Percentiles rank a stretch among this genome's conserved stretches.
These are phyloP conservation scores for Colletotrichum gloeosporioides DNA, from an alignment of 2,329 filamentous ascomycete species.

Conservation along the genomic window DNA sequence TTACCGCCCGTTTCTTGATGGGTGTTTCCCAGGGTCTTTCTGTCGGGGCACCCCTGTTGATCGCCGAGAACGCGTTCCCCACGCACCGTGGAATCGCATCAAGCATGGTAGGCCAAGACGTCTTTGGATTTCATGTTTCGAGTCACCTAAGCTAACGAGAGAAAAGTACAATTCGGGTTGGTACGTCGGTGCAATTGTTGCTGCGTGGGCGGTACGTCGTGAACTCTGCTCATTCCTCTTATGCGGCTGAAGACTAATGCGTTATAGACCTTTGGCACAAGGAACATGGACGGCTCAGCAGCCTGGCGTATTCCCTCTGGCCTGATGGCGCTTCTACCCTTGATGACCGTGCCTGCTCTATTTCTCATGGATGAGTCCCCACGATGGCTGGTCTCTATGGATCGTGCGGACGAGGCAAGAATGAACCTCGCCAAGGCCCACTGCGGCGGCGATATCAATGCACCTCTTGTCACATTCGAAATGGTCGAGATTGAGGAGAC, in stretches of 20 bases:
- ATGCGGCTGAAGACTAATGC: background rate
- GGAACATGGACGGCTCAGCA: constrained; percentile 43
- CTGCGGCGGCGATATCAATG: constrained; percentile 27
- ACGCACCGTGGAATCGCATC: constrained; percentile 25
- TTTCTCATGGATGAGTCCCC: constrained; percentile 33
- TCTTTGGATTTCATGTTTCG: background rate
- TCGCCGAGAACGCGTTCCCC: constrained; percentile 37
- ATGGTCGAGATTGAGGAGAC: constrained; percentile 27
- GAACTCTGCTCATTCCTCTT: accelerated
- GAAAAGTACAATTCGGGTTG: constrained; percentile 22
- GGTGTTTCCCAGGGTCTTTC: constrained; percentile 35
- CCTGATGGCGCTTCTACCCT: constrained; percentile 49
- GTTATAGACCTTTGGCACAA: constrained; percentile 43
- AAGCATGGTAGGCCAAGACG: background rate
- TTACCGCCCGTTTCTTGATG: constrained; percentile 36
- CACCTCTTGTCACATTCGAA: constrained; percentile 24
- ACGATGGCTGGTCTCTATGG: constrained; percentile 30
- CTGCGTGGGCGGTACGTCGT: constrained; percentile 26
- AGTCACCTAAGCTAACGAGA: background rate
- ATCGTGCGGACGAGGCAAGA: constrained; percentile 30
- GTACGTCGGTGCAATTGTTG: constrained; percentile 26
- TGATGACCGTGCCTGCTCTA: constrained; percentile 33
- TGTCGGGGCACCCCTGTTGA: constrained; percentile 32
- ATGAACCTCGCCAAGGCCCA: constrained; percentile 29
- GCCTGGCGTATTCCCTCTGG: constrained; percentile 57